These are phyloP conservation scores for Talaromyces sp. DNA, from an alignment of 2,329 filamentous ascomycete genomes.

Conservation along the genomic window DNA sequence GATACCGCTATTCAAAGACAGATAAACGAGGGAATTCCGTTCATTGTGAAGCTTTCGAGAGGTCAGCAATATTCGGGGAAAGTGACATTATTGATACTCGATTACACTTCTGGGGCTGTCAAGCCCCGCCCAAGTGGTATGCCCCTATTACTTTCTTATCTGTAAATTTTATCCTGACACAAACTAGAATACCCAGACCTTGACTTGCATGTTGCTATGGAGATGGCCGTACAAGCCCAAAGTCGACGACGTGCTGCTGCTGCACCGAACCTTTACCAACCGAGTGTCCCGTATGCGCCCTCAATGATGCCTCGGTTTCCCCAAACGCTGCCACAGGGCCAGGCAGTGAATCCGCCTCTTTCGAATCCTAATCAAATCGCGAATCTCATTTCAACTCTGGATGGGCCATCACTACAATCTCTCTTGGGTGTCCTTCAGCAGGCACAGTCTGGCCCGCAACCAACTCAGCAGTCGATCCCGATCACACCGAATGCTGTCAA, in stretches of 20 bases:
- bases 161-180: neutral
- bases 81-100: slow-evolving; percentile 79
- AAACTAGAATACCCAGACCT: slow-evolving; percentile 70
- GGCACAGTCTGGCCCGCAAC: slow-evolving; percentile 31
- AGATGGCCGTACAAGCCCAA: slow-evolving; percentile 65
- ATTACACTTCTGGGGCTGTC: slow-evolving; percentile 66
- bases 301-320: slow-evolving; percentile 17
- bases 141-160: slow-evolving; percentile 12
- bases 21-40: slow-evolving; percentile 81
- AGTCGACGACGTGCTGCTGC: slow-evolving; percentile 28
- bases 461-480: slow-evolving; percentile 29
- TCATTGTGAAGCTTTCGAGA: slow-evolving; percentile 70
- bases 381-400: slow-evolving; percentile 61
- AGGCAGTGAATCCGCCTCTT: slow-evolving; percentile 27
- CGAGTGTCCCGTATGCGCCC: slow-evolving; percentile 33
- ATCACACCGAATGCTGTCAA: slow-evolving; percentile 26
- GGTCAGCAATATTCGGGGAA: slow-evolving; percentile 64
- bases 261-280: slow-evolving; percentile 27
- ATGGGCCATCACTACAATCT: slow-evolving; percentile 65
- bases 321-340: slow-evolving; percentile 25
- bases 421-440: slow-evolving; percentile 58
- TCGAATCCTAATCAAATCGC: slow-evolving; percentile 51
- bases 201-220: slow-evolving; percentile 70
- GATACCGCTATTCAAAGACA: slow-evolving; percentile 77
- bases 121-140: slow-evolving; percentile 72